phyloP scores from a whole-genome alignment of 1,139 yeast species.

The Groenewaldozyma auringiensis region DNA sequence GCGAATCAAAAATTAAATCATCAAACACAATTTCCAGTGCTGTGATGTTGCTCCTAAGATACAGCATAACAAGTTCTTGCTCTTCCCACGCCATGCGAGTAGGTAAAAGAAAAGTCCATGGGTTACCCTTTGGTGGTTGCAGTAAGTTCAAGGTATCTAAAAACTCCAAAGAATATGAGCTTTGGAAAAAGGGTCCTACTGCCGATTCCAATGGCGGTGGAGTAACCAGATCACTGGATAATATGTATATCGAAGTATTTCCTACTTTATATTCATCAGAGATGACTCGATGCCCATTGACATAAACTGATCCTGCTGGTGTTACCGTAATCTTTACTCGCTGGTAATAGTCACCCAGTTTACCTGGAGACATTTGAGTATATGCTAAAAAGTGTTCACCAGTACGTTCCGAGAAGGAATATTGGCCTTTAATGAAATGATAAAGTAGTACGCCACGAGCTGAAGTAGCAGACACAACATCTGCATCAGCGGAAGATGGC shows the following conservation, averaged over 20 bases:
- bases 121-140: conserved; percentile 37
- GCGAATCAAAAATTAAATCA: conserved; percentile 53
- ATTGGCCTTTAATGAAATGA: conserved; percentile 54
- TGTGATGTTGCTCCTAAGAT: conserved; percentile 46
- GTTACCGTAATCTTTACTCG: conserved; percentile 21
- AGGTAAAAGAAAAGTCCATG: conserved; percentile 70
- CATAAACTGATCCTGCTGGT: conserved; percentile 31
- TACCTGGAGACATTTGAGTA: conserved; percentile 33
- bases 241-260: conserved; percentile 53
- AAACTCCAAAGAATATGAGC: conserved; percentile 45
- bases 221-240: conserved; percentile 49
- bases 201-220: conserved; percentile 49
- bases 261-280: conserved; percentile 44
- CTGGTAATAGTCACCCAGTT: conserved; percentile 36
- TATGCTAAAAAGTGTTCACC: conserved; percentile 19
- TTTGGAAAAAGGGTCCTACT: conserved; percentile 47
- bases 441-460: conserved; percentile 40
- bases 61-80: conserved; percentile 54
- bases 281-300: conserved; percentile 42
- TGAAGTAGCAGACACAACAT: conserved; percentile 24
- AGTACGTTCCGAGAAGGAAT: conserved; percentile 29
- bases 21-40: conserved; percentile 47
- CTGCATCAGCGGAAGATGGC: conserved; percentile 30
- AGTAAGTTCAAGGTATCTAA: conserved; percentile 44
- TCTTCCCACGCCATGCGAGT: conserved; percentile 68